phyloP scores from a whole-genome alignment of 1,284 basidiomycete species.

The Rhodotorula sp. region DNA sequence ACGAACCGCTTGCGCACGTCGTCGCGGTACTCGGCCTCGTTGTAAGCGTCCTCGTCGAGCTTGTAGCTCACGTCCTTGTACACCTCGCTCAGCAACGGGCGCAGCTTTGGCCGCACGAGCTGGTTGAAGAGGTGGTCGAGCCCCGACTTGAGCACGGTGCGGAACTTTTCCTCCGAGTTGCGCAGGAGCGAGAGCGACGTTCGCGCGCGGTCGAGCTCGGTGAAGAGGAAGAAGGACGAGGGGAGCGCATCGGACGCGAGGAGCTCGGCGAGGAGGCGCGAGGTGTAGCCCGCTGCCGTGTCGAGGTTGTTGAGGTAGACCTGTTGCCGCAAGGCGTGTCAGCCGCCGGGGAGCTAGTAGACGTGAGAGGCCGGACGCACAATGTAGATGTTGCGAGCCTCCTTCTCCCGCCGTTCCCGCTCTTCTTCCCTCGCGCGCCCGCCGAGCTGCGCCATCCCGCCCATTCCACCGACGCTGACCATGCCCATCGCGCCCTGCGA shows the following conservation, averaged over 20 bases:
- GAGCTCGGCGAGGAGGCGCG: slow-evolving; percentile 73
- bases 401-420: slow-evolving; percentile 72
- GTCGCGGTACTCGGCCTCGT: slow-evolving; percentile 80
- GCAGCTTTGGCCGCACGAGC: slow-evolving; percentile 77
- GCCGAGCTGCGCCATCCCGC: slow-evolving; percentile 49
- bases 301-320: slow-evolving; percentile 86
- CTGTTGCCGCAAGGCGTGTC: slow-evolving; percentile 52
- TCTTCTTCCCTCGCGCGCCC: slow-evolving; percentile 50
- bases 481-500: not conserved
- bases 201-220: slow-evolving; percentile 59
- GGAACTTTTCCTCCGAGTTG: slow-evolving; percentile 64
- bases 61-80: slow-evolving; percentile 87
- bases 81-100: slow-evolving; percentile 78
- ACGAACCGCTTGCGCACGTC: slow-evolving; percentile 82
- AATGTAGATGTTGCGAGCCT: slow-evolving; percentile 73
- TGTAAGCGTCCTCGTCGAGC: slow-evolving; percentile 83
- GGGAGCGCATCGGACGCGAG: slow-evolving; percentile 60
- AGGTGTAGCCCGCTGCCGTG: slow-evolving; percentile 79
- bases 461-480: slow-evolving; percentile 43
- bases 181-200: slow-evolving; percentile 57
- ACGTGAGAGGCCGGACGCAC: slow-evolving; percentile 57
- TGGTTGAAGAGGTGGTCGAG: slow-evolving; percentile 94
- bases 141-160: slow-evolving; percentile 71
- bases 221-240: slow-evolving; percentile 66
- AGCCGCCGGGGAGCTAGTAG: not conserved